Evolutionary conservation across 768 basidiomycete genomes (phyloP).

Genomic region (Russula virescens): DNA sequence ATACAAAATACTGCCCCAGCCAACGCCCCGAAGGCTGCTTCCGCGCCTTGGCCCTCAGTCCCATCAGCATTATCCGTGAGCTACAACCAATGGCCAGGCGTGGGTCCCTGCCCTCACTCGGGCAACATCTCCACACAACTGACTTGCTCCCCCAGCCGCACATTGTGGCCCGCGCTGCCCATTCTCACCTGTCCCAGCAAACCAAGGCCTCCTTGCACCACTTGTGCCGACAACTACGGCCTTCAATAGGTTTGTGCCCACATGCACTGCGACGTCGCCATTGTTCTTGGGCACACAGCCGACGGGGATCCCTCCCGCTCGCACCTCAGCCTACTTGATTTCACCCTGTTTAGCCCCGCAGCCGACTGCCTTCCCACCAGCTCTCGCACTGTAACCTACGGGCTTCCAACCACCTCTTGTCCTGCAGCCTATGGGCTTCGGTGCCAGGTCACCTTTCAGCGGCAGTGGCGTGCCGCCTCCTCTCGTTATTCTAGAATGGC

Average conservation of each 20-base stretch:
- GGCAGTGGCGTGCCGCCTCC: slow-evolving; percentile 26
- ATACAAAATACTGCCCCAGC: slow-evolving; percentile 33
- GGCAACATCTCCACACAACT: slow-evolving; percentile 62
- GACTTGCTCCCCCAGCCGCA: slow-evolving; percentile 56
- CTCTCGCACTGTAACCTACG: slow-evolving; percentile 25
- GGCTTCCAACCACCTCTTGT: slow-evolving; percentile 20
- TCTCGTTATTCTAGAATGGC: slow-evolving; percentile 30
- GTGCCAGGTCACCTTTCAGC: slow-evolving; percentile 27
- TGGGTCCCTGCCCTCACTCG: slow-evolving; percentile 58
- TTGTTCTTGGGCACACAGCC: slow-evolving; percentile 32
- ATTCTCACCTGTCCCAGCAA: slow-evolving; percentile 76
- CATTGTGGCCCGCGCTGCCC: slow-evolving; percentile 35
- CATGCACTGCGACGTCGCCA: slow-evolving; percentile 45
- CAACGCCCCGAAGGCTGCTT: slow-evolving; percentile 31
- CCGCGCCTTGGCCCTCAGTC: slow-evolving; percentile 31
- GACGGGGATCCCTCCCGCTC: slow-evolving; percentile 22
- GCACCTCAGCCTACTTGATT: slow-evolving; percentile 32
- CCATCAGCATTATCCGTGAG: slow-evolving; percentile 38
- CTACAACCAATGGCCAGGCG: slow-evolving; percentile 65
- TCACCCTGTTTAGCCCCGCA: slow-evolving; percentile 16
- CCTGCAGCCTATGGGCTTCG: slow-evolving; percentile 39
- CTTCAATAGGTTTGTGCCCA: slow-evolving; percentile 78
- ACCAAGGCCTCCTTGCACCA: slow-evolving; percentile 71
- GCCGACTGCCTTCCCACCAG: slow-evolving; percentile 23
- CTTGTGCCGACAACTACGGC: slow-evolving; percentile 83